Conservation (phyloP, 164 flowering plant genomes). For the Brasenia schreberi region DNA sequence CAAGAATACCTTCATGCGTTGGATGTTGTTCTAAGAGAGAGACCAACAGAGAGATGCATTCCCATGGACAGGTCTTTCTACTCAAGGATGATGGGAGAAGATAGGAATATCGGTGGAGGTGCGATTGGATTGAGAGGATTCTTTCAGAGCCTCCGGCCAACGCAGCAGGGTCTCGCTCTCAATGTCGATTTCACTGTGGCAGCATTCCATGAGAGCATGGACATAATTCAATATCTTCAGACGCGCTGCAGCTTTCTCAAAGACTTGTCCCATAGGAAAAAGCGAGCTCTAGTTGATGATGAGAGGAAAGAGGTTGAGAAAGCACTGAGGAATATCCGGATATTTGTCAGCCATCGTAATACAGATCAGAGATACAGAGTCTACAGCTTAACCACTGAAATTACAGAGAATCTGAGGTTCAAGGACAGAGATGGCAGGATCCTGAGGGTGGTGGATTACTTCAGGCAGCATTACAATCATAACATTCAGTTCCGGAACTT, state of each 20-base stretch:
- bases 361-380: constrained; percentile 75
- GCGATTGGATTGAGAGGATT: constrained; percentile 82
- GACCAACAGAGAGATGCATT: constrained; percentile 54
- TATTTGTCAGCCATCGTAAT: constrained; percentile 83
- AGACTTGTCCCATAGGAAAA: constrained; percentile 56
- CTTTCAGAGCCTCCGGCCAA: constrained; percentile 88
- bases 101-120: constrained; percentile 77
- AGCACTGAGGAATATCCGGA: constrained; percentile 65
- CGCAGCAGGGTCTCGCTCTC: constrained; percentile 89
- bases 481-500: constrained; percentile 71
- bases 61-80: constrained; percentile 67
- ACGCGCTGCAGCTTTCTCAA: constrained; percentile 60
- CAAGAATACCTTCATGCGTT: constrained; percentile 91
- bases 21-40: constrained; percentile 75
- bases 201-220: constrained; percentile 92
- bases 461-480: constrained; percentile 75
- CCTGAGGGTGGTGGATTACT: constrained; percentile 56
- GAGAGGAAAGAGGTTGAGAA: constrained; percentile 83
- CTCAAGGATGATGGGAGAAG: constrained; percentile 64
- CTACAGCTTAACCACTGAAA: constrained; percentile 56
- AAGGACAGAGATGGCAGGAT: constrained; percentile 59
- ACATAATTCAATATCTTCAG: constrained; percentile 69
- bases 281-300: constrained; percentile 33
- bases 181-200: constrained; percentile 84
- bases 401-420: constrained; percentile 68